Conservation (phyloP, 257 asterid genomes). For the Linderniella brevidens region DNA sequence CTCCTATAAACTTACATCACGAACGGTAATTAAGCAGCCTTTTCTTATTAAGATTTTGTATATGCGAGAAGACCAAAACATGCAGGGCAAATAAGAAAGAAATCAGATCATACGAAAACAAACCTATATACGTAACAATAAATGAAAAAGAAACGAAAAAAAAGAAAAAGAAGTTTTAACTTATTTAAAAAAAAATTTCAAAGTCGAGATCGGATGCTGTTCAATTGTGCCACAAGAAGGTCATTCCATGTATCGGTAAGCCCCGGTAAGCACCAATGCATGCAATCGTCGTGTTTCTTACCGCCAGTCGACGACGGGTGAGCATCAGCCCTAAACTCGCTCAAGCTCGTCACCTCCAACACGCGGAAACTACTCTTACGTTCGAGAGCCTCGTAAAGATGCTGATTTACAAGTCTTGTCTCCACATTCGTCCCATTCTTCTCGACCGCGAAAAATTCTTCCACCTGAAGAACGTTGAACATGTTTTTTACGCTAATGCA, state of each 20-base stretch:
- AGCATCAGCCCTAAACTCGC: constrained; percentile 81
- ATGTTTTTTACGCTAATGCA: too few relatives aligned
- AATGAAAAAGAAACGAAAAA: too few relatives aligned
- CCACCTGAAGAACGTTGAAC: constrained; percentile 33
- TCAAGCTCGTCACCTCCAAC: constrained; percentile 54
- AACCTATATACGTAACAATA: too few relatives aligned
- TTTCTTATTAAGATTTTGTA: too few relatives aligned
- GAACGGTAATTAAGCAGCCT: too few relatives aligned
- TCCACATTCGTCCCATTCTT: constrained; percentile 77
- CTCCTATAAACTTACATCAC: too few relatives aligned
- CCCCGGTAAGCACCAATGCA: constrained; percentile 99
- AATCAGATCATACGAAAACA: too few relatives aligned
- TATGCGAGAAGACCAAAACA: too few relatives aligned
- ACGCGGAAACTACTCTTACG: constrained; percentile 35
- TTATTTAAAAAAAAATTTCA: constrained; percentile 6
- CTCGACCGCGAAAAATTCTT: constrained; percentile 44
- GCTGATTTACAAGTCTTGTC: constrained; percentile 68
- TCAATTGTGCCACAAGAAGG: constrained; percentile 44
- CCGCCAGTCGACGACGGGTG: constrained; percentile 84
- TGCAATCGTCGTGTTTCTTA: constrained; percentile 78
- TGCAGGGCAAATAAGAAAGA: too few relatives aligned
- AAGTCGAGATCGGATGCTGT: constrained; percentile 15
- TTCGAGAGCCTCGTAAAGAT: constrained; percentile 35
- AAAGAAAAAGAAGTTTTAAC: too few relatives aligned
- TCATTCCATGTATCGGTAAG: constrained; percentile 88